Percentiles rank a stretch among this genome's conserved stretches.
These are phyloP conservation scores for Bipolaris bicolor DNA, from an alignment of 2,329 filamentous ascomycete species.

Conservation along the genomic window DNA sequence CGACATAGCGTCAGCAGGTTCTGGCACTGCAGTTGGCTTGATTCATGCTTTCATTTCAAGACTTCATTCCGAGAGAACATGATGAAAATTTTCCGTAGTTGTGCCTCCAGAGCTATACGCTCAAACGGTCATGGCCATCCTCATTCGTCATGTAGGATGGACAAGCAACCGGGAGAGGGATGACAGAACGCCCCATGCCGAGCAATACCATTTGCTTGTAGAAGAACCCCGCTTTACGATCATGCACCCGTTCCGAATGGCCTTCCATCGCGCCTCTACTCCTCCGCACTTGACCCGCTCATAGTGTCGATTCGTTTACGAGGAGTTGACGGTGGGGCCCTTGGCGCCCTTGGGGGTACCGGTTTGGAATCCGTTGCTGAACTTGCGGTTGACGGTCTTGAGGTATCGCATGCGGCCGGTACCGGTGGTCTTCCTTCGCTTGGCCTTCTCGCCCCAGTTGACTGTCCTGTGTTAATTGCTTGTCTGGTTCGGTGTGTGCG, in stretches of 20 bases:
- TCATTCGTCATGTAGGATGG: conserved; percentile 40
- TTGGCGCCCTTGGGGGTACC: conserved; percentile 85
- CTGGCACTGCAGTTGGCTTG: conserved; percentile 16
- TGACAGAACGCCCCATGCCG: conserved; percentile 48
- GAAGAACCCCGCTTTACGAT: conserved; percentile 40
- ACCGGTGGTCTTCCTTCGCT: conserved; percentile 99
- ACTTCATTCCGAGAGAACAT: conserved; percentile 38
- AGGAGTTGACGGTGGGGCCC: conserved; percentile 58
- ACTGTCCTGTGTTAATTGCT: conserved; percentile 61
- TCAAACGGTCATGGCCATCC: conserved; percentile 35
- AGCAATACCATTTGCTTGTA: conserved; percentile 46
- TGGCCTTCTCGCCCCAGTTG: conserved; percentile 99
- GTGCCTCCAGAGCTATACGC: conserved; percentile 45
- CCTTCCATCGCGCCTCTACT: conserved; percentile 36
- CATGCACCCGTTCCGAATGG: conserved; percentile 37
- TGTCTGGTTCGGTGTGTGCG: conserved; percentile 9
- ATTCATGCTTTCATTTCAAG: conserved; percentile 46
- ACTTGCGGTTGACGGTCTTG: conserved; percentile 88
- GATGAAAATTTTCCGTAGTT: conserved; percentile 48
- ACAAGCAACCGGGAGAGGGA: conserved; percentile 43
- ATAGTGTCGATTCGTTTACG: conserved; percentile 20
- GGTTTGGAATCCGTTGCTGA: conserved; percentile 97
- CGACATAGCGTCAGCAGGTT: background rate
- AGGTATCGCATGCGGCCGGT: conserved; percentile 95
- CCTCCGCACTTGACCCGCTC: conserved; percentile 22